Evolutionary conservation across 768 basidiomycete genomes (phyloP).

Genomic region (Calocera viscosa): DNA sequence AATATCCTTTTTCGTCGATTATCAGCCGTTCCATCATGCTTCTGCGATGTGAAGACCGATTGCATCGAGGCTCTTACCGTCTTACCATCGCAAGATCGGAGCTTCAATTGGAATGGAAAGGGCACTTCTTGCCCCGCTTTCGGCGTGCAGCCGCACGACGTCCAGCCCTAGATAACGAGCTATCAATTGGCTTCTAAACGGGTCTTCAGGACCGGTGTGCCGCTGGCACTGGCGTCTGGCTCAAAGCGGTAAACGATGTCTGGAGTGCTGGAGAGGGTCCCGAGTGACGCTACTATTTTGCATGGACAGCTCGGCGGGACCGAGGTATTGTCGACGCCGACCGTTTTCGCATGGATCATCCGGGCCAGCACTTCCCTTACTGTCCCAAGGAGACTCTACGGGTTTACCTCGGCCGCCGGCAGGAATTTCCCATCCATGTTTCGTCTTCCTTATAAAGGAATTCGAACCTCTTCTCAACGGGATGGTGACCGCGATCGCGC

Average conservation of each 20-base stretch:
- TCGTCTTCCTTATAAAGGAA: not conserved
- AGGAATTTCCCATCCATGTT: not conserved
- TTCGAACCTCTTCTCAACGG: constrained; percentile 1
- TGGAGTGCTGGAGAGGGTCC: not conserved
- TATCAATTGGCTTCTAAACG: not conserved
- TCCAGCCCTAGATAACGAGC: not conserved
- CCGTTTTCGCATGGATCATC: not conserved
- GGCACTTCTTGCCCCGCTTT: not conserved
- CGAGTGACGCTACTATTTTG: not conserved
- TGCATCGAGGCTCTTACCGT: not conserved
- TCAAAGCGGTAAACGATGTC: not conserved
- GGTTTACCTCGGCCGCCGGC: not conserved
- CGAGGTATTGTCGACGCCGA: not conserved
- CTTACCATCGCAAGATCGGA: not conserved
- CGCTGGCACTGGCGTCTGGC: not conserved
- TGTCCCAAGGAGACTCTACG: not conserved
- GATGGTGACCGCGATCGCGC: not conserved
- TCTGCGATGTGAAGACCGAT: not conserved
- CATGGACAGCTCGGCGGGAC: not conserved
- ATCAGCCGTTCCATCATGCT: not conserved
- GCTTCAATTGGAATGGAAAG: not conserved
- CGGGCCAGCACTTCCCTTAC: not conserved
- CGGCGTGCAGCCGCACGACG: not conserved
- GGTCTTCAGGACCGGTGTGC: not conserved
- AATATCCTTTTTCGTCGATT: not conserved